These are phyloP conservation scores for Pyrenochaeta sp. DNA, from an alignment of 2,329 filamentous ascomycete species.

Conservation along the genomic window DNA sequence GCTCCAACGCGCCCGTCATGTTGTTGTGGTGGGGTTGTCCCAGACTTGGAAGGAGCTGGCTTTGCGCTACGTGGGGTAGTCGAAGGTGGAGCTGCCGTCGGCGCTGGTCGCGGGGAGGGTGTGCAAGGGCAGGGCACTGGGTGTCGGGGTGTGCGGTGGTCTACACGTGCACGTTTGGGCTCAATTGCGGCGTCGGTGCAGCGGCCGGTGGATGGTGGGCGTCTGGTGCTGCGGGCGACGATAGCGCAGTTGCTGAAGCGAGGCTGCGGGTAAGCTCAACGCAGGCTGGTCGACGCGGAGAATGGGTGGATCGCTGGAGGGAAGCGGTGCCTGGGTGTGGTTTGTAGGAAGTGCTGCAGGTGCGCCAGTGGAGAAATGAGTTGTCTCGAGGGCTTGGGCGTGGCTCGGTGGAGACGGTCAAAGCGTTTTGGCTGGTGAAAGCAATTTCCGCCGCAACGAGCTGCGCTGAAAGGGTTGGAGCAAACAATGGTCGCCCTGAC, in stretches of 20 bases:
- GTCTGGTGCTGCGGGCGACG: conserved; percentile 9
- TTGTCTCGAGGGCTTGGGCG: neutral
- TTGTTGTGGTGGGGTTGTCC: conserved; percentile 9
- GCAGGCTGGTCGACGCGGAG: conserved; percentile 5
- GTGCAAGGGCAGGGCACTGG: too few relatives aligned
- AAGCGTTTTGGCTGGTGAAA: conserved; percentile 37
- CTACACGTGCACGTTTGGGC: too few relatives aligned
- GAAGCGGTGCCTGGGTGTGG: conserved; percentile 1
- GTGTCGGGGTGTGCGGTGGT: too few relatives aligned
- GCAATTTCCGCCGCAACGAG: conserved; percentile 30
- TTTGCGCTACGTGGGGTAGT: conserved; percentile 8
- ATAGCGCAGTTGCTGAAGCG: conserved; percentile 19
- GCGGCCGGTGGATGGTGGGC: conserved; percentile 5
- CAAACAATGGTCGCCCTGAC: conserved; percentile 25
- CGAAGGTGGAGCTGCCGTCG: neutral
- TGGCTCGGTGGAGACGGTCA: conserved; percentile 36
- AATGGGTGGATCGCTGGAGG: too few relatives aligned
- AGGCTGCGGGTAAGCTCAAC: conserved; percentile 21
- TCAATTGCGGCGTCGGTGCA: too few relatives aligned
- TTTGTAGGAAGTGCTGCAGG: conserved; percentile 1
- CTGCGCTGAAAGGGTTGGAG: conserved; percentile 23
- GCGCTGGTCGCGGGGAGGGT: conserved; percentile 1
- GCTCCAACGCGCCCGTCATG: conserved; percentile 37
- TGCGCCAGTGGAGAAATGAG: too few relatives aligned
- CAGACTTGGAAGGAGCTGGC: conserved; percentile 5